These are phyloP conservation scores for Colletotrichum spaethianum DNA, from an alignment of 2,329 filamentous ascomycete genomes.

Conservation along the genomic window DNA sequence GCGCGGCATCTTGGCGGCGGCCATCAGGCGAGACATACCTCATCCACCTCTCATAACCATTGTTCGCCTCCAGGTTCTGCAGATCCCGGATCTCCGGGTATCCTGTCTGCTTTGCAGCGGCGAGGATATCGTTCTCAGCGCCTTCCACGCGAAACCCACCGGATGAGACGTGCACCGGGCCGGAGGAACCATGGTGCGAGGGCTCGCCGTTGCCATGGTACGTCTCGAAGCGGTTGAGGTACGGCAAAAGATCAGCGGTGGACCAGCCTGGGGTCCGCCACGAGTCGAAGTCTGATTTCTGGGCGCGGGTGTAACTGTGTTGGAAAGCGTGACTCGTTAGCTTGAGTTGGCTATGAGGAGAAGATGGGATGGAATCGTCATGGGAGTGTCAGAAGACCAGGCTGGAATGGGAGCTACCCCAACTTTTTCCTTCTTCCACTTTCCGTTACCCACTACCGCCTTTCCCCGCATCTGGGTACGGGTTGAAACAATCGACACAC, in stretches of 20 bases:
- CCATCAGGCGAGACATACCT: conserved; percentile 53
- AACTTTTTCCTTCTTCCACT: too few species aligned
- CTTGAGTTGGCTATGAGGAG: not conserved
- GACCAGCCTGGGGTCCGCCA: conserved; percentile 68
- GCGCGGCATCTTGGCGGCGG: conserved; percentile 52
- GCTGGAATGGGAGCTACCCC: not conserved
- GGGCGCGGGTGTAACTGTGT: conserved; percentile 58
- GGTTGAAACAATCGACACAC: not conserved
- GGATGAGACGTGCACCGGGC: conserved; percentile 64
- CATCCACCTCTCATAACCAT: conserved; percentile 49
- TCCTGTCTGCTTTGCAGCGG: conserved; percentile 60
- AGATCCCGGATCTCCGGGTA: conserved; percentile 64
- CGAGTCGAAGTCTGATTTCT: conserved; percentile 63
- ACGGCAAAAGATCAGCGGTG: conserved; percentile 64
- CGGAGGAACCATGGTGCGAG: conserved; percentile 59
- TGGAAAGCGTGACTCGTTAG: conserved; percentile 18
- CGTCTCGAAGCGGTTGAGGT: conserved; percentile 58
- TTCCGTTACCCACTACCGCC: not conserved
- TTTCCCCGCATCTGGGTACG: conserved; percentile 1
- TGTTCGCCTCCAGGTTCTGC: conserved; percentile 60
- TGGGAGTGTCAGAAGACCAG: not conserved
- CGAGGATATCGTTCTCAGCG: conserved; percentile 59
- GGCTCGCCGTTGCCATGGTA: conserved; percentile 46
- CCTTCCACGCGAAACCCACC: conserved; percentile 57
- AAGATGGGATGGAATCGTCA: not conserved